Evolutionary conservation across 2,329 filamentous ascomycete genomes (phyloP).

Genomic region (Sclerotinia subarctica): DNA sequence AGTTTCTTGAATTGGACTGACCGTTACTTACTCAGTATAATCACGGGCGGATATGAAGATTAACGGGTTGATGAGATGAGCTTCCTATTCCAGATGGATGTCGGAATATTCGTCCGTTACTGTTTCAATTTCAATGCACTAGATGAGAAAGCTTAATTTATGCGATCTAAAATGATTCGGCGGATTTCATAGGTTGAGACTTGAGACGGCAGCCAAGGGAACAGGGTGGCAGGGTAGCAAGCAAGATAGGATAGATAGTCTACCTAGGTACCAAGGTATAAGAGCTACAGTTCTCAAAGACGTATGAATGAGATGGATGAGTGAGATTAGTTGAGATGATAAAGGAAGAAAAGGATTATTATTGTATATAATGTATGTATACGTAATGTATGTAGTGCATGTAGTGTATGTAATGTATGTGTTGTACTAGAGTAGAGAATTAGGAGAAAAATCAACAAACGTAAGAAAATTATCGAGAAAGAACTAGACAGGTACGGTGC

Average conservation of each 20-base stretch:
- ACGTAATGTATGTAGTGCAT: no score
- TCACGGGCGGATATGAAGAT: neutral
- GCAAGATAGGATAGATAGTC: neutral
- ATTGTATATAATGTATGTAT: no score
- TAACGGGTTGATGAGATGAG: constrained; percentile 14
- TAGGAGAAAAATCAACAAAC: neutral
- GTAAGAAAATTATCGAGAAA: neutral
- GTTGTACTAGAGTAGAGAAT: neutral
- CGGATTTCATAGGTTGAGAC: neutral
- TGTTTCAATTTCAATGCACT: constrained; percentile 8
- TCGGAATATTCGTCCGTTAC: constrained; percentile 17
- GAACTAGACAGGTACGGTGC: no score
- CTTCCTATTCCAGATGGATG: constrained; percentile 20
- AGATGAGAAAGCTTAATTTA: constrained; percentile 19
- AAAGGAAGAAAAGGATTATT: no score
- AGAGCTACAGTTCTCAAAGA: no score
- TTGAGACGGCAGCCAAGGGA: no score
- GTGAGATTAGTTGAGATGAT: no score
- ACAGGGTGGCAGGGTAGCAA: neutral
- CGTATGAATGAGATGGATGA: no score
- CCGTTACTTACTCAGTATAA: neutral
- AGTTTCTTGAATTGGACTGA: neutral
- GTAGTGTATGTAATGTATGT: no score
- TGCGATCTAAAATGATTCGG: constrained; percentile 6
- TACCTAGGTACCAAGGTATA: no score